Evolutionary conservation across 78 protist species (phyloP), one percentile per base, ranked within the genome.

Genomic region (Monosiga brevicollis): DNA sequence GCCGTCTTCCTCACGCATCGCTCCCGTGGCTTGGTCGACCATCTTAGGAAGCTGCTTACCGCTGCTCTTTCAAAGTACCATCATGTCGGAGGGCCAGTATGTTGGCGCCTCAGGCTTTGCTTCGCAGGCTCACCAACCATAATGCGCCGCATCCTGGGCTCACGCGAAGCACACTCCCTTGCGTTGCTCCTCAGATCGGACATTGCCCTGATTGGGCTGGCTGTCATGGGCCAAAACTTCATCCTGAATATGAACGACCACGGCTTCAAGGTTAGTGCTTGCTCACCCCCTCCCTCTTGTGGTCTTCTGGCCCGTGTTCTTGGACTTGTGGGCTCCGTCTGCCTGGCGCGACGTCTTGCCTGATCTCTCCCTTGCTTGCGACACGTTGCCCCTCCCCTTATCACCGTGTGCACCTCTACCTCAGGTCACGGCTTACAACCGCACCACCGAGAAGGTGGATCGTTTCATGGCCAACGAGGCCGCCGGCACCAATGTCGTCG

Each of bases 191-290:
- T n/a, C 62, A 78, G 54, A 36, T 20, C 86, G 15, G 91, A 89
- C 24, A 86, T 89, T 34, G 95, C 89, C 25, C 77, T 91, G 39
- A 36, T 87, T 32, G 99, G 99, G 38, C 87, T 95, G 35, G 99
- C 95, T 49, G 99, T 96, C 25, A 96, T 96, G 98, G 98, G 98
- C 83, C 94, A 94, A 87, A 96, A 95, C 92, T 83, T 96, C 75
- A 93, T 90, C 78, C 93, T 96, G 78, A 96, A 96, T 91, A 91
- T 95, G 84, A 95, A 93, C 79, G 90, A 88, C 71, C 81, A 85
- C 6, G 98, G 98, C 24, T 94, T 90, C 89, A 49, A 80, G 10
- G 76, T 73, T 15, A 2, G 22, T 23, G 76, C 3, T 2, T 73
- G 76, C 39, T 39, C 15, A 2, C 76, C 6, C 29, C 24, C 6